phyloP scores from a whole-genome alignment of 176 grass and related monocot genomes.

The Thalia dealbata region DNA sequence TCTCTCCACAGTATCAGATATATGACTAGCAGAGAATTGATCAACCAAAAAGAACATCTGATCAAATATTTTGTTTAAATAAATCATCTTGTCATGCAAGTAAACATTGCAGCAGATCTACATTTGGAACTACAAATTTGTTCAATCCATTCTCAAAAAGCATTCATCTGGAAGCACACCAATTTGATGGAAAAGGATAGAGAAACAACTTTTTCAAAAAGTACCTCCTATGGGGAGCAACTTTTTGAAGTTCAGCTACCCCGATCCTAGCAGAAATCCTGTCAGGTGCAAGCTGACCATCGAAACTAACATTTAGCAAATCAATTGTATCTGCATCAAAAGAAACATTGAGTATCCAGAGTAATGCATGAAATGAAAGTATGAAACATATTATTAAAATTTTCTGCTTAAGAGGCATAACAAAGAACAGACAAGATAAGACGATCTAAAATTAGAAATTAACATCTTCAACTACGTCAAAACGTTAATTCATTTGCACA shows the following conservation, averaged over 20 bases:
- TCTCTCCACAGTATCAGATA: not conserved
- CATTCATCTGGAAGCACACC: not conserved
- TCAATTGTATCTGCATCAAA: constrained; percentile 55
- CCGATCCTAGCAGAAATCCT: constrained; percentile 68
- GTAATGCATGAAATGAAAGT: constrained; percentile 7
- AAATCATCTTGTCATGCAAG: not conserved
- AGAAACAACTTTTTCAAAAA: constrained; percentile 5
- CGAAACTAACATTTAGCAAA: constrained; percentile 98
- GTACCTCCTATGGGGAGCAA: constrained; percentile 66
- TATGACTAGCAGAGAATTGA: not conserved
- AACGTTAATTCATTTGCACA: not conserved
- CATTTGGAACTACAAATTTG: not conserved
- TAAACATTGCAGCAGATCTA: not conserved
- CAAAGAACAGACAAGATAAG: not conserved
- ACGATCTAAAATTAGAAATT: not conserved
- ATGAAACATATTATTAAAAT: not conserved
- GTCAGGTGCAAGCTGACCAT: constrained; percentile 71
- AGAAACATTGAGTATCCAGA: not conserved
- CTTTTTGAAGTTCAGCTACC: constrained; percentile 59
- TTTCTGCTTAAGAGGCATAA: not conserved
- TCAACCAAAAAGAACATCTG: not conserved
- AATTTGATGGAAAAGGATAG: not conserved
- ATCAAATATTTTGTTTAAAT: not conserved
- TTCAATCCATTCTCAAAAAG: not conserved
- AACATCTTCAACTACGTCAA: not conserved